Evolutionary conservation across 2,329 filamentous ascomycete species (phyloP).

Genomic region (Cladosporium phlei): DNA sequence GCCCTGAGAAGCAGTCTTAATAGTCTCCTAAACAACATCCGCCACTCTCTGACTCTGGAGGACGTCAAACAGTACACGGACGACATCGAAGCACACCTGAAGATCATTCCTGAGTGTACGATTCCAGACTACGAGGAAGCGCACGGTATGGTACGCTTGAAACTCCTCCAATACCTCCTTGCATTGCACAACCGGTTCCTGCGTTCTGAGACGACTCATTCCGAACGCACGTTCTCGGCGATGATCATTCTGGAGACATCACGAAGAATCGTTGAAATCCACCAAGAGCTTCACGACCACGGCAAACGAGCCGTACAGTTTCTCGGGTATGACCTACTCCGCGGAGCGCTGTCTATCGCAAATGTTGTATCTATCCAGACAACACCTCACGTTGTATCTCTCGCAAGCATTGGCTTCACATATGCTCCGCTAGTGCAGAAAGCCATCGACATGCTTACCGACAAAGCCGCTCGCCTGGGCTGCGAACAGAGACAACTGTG

Average conservation of each 20-base stretch:
- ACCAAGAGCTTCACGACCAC: constrained; percentile 21
- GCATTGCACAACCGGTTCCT: constrained; percentile 29
- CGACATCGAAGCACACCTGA: constrained; percentile 27
- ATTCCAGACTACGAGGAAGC: constrained; percentile 16
- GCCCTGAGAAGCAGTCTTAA: constrained; percentile 25
- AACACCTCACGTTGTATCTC: neutral
- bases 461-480: constrained; percentile 27
- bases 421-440: constrained; percentile 3
- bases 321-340: constrained; percentile 26
- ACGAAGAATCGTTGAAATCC: constrained; percentile 24
- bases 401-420: neutral
- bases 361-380: constrained; percentile 1
- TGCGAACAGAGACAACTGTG: constrained; percentile 29
- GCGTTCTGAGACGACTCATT: constrained; percentile 22
- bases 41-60: constrained; percentile 26
- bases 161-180: constrained; percentile 30
- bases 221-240: constrained; percentile 27
- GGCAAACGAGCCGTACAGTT: constrained; percentile 25
- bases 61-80: constrained; percentile 31
- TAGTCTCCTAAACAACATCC: constrained; percentile 30
- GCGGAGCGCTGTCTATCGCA: constrained; percentile 26
- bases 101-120: constrained; percentile 25
- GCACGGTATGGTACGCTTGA: constrained; percentile 25
- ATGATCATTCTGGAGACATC: constrained; percentile 28
- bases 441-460: constrained; percentile 26